Conservation (phyloP, 2,329 filamentous ascomycete species). For the Colletotrichum shisoi region DNA sequence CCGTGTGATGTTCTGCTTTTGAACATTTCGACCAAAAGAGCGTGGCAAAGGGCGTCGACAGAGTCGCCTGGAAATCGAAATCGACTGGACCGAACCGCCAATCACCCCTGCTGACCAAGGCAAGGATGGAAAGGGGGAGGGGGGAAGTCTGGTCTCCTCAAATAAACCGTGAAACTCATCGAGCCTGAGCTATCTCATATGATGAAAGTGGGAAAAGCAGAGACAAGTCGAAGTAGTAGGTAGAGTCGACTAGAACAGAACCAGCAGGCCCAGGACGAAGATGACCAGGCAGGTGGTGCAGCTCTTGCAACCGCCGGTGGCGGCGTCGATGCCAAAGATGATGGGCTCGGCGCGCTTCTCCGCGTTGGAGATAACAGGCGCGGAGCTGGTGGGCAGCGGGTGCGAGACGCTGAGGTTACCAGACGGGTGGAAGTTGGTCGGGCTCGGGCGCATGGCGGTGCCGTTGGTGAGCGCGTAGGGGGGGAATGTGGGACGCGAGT, state of each 20-base stretch:
- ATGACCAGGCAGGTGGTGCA: conserved; percentile 48
- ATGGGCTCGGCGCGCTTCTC: conserved; percentile 47
- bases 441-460: conserved; percentile 34
- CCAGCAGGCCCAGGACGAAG: conserved; percentile 47
- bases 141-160: not conserved
- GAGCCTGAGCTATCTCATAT: too few species aligned
- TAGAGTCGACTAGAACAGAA: conserved; percentile 45
- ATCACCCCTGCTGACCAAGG: not conserved
- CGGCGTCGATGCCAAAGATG: conserved; percentile 40
- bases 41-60: not conserved
- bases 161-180: too few species aligned
- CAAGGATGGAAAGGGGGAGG: not conserved
- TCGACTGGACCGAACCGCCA: not conserved
- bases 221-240: not conserved
- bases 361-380: conserved; percentile 47
- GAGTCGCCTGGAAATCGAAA: not conserved
- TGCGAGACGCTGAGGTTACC: conserved; percentile 1
- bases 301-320: conserved; percentile 47
- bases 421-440: conserved; percentile 4
- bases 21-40: too few species aligned
- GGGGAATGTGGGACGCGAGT: conserved; percentile 40
- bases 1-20: not conserved
- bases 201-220: not conserved
- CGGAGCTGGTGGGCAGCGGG: conserved; percentile 22
- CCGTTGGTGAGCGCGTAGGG: conserved; percentile 40